These are phyloP conservation scores for Lichtheimia corymbifera DNA, from an alignment of 371 early-diverging fungal species.

Conservation along the genomic window DNA sequence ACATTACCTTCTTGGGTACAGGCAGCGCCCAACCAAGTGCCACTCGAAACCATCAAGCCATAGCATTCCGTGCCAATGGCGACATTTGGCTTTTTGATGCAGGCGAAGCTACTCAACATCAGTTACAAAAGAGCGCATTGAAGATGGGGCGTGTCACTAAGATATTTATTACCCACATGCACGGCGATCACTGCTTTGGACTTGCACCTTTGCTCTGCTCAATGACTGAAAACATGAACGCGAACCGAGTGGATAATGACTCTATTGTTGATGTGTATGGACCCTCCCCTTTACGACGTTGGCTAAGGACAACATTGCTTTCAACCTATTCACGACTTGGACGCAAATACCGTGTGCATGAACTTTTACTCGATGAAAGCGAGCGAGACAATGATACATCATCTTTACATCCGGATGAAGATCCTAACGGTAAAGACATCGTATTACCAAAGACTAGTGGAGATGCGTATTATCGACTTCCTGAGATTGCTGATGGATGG, in stretches of 20 bases:
- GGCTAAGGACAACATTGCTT: constrained; percentile 50
- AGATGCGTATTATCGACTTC: neutral
- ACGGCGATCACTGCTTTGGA: constrained; percentile 67
- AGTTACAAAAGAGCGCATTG: constrained; percentile 50
- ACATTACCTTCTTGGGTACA: constrained; percentile 68
- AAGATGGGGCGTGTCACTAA: constrained; percentile 46
- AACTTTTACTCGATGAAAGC: constrained; percentile 30
- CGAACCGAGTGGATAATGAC: constrained; percentile 7
- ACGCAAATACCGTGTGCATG: constrained; percentile 48
- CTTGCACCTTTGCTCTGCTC: constrained; percentile 59
- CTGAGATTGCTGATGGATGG: constrained; percentile 10
- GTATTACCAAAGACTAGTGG: neutral
- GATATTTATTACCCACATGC: constrained; percentile 65
- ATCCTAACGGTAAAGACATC: constrained; percentile 32
- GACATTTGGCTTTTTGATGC: constrained; percentile 71
- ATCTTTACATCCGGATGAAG: constrained; percentile 42
- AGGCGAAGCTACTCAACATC: constrained; percentile 78
- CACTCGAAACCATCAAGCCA: constrained; percentile 70
- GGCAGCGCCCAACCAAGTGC: constrained; percentile 72
- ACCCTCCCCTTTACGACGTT: constrained; percentile 48
- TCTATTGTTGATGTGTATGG: constrained; percentile 54
- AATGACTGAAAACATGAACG: constrained; percentile 40
- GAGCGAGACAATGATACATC: constrained; percentile 7
- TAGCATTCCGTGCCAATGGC: constrained; percentile 55
- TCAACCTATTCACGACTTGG: constrained; percentile 42